These are phyloP conservation scores for Zygnema cylindricum DNA, from an alignment of 139 green algal species.

Conservation along the genomic window DNA sequence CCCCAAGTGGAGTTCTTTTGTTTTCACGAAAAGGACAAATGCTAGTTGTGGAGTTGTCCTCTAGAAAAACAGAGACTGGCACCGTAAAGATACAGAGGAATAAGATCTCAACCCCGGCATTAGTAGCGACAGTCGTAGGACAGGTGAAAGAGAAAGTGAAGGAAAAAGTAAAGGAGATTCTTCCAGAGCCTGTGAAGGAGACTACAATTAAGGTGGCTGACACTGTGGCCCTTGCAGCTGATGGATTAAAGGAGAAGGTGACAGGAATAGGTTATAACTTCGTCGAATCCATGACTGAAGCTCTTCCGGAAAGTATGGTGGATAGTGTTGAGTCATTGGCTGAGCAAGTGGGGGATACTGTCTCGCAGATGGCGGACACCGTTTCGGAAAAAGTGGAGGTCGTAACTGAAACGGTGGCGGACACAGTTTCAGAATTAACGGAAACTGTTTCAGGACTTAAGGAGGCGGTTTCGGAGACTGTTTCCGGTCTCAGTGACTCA, in stretches of 20 bases:
- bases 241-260: neutral
- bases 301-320: neutral
- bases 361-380: neutral
- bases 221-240: neutral
- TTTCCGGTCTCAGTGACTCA: neutral
- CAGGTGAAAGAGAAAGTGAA: slow-evolving; percentile 18
- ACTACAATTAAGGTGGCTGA: slow-evolving; percentile 9
- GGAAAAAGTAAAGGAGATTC: slow-evolving; percentile 30
- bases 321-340: slow-evolving; percentile 24
- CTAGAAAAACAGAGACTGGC: too few species aligned
- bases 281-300: neutral
- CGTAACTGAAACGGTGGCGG: slow-evolving; percentile 18
- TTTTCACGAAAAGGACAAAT: neutral
- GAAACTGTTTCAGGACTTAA: slow-evolving; percentile 22
- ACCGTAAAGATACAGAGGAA: too few species aligned
- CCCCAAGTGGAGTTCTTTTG: neutral
- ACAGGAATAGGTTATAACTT: neutral
- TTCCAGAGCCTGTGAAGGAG: slow-evolving; percentile 13
- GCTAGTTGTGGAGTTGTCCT: neutral
- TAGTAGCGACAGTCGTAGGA: neutral
- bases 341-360: slow-evolving; percentile 28
- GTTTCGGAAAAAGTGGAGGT: slow-evolving; percentile 35
- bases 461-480: slow-evolving; percentile 26
- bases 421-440: neutral
- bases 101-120: too few species aligned